These are phyloP conservation scores for Dalbergia cultrata DNA, from an alignment of 306 rosid genomes.

Conservation along the genomic window DNA sequence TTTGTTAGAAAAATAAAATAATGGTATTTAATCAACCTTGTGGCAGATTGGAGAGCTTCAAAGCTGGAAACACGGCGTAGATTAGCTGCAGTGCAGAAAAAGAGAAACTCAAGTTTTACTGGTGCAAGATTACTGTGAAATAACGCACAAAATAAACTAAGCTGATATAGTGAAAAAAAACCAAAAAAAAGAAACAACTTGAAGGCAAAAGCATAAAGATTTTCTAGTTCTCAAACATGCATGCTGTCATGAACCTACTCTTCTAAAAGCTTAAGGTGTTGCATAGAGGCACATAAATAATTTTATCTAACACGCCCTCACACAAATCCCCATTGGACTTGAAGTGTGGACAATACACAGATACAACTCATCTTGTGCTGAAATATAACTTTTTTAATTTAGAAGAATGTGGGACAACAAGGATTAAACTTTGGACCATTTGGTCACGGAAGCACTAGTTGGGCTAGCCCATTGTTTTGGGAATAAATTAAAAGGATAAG, in stretches of 20 bases:
- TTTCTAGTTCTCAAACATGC: slow-evolving; percentile 11
- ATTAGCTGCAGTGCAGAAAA: slow-evolving; percentile 77
- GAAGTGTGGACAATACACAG: no score
- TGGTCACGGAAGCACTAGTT: background rate
- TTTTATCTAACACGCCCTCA: no score
- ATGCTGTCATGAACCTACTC: no score
- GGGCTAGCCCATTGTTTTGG: background rate
- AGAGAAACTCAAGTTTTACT: slow-evolving; percentile 40
- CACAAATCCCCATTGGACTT: no score
- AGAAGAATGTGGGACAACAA: no score
- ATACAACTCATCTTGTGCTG: no score
- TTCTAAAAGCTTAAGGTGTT: no score
- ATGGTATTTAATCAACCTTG: slow-evolving; percentile 64
- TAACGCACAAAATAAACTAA: slow-evolving; percentile 29
- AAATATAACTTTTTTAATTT: no score
- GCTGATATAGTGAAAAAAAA: background rate
- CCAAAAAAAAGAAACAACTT: background rate
- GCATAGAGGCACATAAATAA: no score
- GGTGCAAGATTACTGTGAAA: slow-evolving; percentile 6
- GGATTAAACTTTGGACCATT: no score
- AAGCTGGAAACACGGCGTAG: slow-evolving; percentile 78
- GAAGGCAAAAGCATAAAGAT: slow-evolving; percentile 19
- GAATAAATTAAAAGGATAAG: background rate
- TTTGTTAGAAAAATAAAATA: background rate
- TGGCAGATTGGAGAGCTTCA: slow-evolving; percentile 86